Percentiles rank a stretch among this genome's conserved stretches.
phyloP scores from a whole-genome alignment of 192 early-diverging fungal species.

The Entomortierella beljakovae region DNA sequence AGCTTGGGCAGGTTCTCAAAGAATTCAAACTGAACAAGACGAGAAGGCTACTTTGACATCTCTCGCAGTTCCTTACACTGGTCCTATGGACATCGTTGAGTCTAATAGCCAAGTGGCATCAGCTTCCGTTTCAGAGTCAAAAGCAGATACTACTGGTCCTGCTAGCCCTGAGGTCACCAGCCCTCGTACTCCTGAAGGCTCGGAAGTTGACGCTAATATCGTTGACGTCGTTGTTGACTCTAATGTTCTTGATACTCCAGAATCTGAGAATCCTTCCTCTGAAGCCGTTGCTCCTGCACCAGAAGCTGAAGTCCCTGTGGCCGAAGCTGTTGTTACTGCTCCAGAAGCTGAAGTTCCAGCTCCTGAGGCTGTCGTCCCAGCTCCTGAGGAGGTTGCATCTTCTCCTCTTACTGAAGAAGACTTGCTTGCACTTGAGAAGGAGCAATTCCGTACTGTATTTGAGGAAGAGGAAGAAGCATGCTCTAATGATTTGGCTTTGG shows the following conservation, averaged over 20 bases:
- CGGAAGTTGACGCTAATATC: background rate
- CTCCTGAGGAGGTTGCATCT: background rate
- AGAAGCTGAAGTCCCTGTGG: too few species aligned
- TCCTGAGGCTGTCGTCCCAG: background rate
- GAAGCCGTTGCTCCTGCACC: background rate
- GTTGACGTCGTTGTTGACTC: background rate
- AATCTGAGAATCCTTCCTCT: background rate
- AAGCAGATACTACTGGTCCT: slow-evolving; percentile 2
- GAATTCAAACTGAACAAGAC: background rate
- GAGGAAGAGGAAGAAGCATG: slow-evolving; percentile 24
- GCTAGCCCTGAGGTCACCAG: background rate
- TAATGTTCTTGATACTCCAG: background rate
- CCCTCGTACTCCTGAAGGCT: background rate
- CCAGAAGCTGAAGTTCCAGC: too few species aligned
- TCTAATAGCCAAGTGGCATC: background rate
- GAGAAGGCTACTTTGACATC: background rate
- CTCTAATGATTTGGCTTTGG: slow-evolving; percentile 16
- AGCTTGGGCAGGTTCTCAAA: background rate
- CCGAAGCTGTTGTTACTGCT: background rate
- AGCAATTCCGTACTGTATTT: slow-evolving; percentile 16
- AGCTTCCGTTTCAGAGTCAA: background rate
- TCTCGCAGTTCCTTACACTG: slow-evolving; percentile 9
- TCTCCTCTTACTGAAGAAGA: background rate
- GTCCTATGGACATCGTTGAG: too few species aligned
- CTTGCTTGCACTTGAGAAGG: slow-evolving; percentile 11